Percentiles rank a stretch among this genome's conserved stretches.
phyloP scores from a whole-genome alignment of 2,329 filamentous ascomycete species.

The Pezicula rhizophila region DNA sequence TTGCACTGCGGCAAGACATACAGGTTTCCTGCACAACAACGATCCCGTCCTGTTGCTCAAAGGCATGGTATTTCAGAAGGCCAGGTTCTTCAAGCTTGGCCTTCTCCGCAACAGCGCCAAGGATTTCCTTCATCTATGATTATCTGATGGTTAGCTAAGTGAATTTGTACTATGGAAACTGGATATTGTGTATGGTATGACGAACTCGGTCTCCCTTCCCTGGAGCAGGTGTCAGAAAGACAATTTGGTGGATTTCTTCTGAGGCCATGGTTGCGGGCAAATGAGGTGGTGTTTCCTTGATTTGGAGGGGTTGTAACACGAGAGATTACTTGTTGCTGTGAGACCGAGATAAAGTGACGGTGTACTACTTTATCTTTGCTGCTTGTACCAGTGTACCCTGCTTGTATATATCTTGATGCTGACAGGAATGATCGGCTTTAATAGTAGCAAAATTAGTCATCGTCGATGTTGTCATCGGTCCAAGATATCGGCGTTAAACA shows the following conservation, averaged over 20 bases:
- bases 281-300: not conserved
- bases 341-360: too few relatives aligned
- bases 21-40: constrained; percentile 15
- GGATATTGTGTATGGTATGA: not conserved
- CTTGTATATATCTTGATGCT: too few relatives aligned
- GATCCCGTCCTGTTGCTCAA: constrained; percentile 11
- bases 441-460: too few relatives aligned
- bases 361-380: too few relatives aligned
- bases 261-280: constrained; percentile 1
- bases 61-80: constrained; percentile 13
- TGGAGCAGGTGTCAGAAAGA: constrained; percentile 11
- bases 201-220: constrained; percentile 18
- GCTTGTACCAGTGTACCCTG: too few relatives aligned
- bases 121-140: constrained; percentile 1
- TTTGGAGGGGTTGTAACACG: not conserved
- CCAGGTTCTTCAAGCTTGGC: constrained; percentile 10
- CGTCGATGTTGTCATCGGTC: too few relatives aligned
- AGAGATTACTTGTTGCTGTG: not conserved
- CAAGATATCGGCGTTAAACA: too few relatives aligned
- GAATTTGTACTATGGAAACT: too few relatives aligned
- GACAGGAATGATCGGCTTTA: too few relatives aligned
- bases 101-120: constrained; percentile 8
- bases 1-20: constrained; percentile 1
- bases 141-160: too few relatives aligned
- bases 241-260: constrained; percentile 9